These are phyloP conservation scores for Citrus cavaleriei DNA, from an alignment of 345 rosid species.

Conservation along the genomic window DNA sequence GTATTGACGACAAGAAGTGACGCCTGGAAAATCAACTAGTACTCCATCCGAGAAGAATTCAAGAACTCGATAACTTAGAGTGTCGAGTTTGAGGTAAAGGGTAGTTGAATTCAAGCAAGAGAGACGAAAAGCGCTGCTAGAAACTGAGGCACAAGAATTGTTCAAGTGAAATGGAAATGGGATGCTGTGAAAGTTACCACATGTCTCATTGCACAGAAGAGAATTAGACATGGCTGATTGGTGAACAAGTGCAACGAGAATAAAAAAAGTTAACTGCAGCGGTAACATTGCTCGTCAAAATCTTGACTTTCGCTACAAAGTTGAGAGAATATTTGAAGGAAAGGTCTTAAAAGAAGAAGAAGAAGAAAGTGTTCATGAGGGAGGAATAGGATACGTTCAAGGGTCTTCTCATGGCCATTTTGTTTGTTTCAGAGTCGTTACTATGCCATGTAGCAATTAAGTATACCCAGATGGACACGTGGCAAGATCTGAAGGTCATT, in stretches of 20 bases:
- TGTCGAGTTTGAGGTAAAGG: slow-evolving; percentile 49
- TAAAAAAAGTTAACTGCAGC: slow-evolving; percentile 28
- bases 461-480: slow-evolving; percentile 11
- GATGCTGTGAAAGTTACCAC: slow-evolving; percentile 46
- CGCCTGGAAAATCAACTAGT: slow-evolving; percentile 62
- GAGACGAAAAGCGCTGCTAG: slow-evolving; percentile 39
- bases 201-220: slow-evolving; percentile 39
- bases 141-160: slow-evolving; percentile 34
- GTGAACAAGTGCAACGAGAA: slow-evolving; percentile 32
- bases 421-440: too few species aligned
- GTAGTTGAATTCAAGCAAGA: slow-evolving; percentile 61
- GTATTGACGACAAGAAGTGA: slow-evolving; percentile 59
- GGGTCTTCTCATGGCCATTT: background rate
- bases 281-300: slow-evolving; percentile 31
- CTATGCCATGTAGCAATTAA: background rate
- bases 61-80: slow-evolving; percentile 42
- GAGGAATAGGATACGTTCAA: too few species aligned
- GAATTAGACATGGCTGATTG: slow-evolving; percentile 28
- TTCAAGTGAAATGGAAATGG: slow-evolving; percentile 69
- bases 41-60: slow-evolving; percentile 71
- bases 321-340: slow-evolving; percentile 19
- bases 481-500: slow-evolving; percentile 30
- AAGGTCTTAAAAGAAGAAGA: slow-evolving; percentile 7
- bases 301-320: background rate
- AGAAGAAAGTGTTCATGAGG: background rate